Conservation (phyloP, 1,284 basidiomycete genomes). For the Pisolithus thermaeus region DNA sequence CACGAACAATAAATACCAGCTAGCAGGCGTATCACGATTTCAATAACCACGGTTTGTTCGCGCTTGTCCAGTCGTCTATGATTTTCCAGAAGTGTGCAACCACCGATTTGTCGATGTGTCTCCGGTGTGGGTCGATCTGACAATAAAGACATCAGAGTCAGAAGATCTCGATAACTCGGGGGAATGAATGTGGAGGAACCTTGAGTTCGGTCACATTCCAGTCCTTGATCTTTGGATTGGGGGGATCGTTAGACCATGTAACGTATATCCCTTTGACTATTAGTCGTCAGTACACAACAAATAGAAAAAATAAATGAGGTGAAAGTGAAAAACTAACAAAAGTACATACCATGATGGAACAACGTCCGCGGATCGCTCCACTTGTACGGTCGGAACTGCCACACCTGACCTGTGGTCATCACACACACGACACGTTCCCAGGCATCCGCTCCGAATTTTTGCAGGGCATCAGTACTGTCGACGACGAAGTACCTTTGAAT, state of each 20-base stretch:
- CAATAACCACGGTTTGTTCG: conserved; percentile 74
- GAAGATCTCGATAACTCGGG: background rate
- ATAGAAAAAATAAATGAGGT: background rate
- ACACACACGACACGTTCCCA: conserved; percentile 97
- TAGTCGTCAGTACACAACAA: background rate
- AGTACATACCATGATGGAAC: conserved; percentile 78
- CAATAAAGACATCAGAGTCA: background rate
- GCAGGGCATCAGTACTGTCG: conserved; percentile 87
- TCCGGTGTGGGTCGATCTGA: conserved; percentile 82
- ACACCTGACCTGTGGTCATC: conserved; percentile 91
- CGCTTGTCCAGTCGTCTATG: conserved; percentile 78
- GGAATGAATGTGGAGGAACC: conserved; percentile 35
- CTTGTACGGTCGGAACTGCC: conserved; percentile 96
- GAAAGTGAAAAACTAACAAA: background rate
- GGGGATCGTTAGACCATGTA: conserved; percentile 87
- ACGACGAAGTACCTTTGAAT: conserved; percentile 72
- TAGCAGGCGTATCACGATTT: conserved; percentile 19
- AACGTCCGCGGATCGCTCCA: conserved; percentile 90
- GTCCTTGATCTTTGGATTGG: conserved; percentile 83
- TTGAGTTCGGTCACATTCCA: conserved; percentile 97
- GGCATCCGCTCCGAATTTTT: conserved; percentile 86
- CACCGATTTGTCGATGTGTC: conserved; percentile 94
- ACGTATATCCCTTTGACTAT: conserved; percentile 91
- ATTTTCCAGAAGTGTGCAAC: conserved; percentile 95
- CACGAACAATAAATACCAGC: too few species aligned